Base-by-base conservation (phyloP, 148 eudicot species). In the Vaccinium myrtillus region DNA sequence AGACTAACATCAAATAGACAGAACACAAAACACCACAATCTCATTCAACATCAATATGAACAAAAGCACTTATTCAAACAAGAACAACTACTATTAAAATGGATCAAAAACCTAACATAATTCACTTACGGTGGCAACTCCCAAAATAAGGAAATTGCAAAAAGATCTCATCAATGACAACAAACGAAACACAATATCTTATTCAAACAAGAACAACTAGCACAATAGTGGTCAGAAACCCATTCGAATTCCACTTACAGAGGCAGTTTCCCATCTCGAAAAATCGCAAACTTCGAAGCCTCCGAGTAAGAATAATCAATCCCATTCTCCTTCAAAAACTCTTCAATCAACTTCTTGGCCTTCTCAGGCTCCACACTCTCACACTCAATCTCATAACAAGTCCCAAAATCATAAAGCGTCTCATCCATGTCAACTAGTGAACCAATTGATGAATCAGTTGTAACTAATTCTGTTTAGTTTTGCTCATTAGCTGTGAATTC, bases 361-460 rank as follows among this genome's bases (percentile, higher is more conserved):
- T 84, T 94, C 32, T 95, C 95, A 18, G 98, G 98, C 87, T 95
- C 95, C 36, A 76, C 77, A 85, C 93, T 94, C 90, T 95, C 98
- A 69, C 98, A 94, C 63, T 95, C 98, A 73, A 95, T 84, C 92
- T 95, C 98, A 87, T 91, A 95, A 83, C 88, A 83, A 84, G 95
- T 90, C 39, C 98, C 98, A 75, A 93, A n/a, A n/a, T n/a, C n/a
- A n/a, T n/a, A n/a, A n/a, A n/a, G n/a, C n/a, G n/a, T n/a, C n/a
- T n/a, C n/a, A n/a, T n/a, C n/a, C n/a, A n/a, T n/a, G n/a, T n/a
- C n/a, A n/a, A n/a, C n/a, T 27, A 27, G 30, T 27, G 0, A 27
- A 27, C 30, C 0, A 27, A 27, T 27, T 27, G 0, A 27, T 27
- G 30, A 27, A 27, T 27, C 30, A 27, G 30, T 27, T 27, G 30